A percentile compares a stretch with the other conserved stretches of the same genome.
phyloP scores from a whole-genome alignment of 306 rosid species.

The Rosa persica region DNA sequence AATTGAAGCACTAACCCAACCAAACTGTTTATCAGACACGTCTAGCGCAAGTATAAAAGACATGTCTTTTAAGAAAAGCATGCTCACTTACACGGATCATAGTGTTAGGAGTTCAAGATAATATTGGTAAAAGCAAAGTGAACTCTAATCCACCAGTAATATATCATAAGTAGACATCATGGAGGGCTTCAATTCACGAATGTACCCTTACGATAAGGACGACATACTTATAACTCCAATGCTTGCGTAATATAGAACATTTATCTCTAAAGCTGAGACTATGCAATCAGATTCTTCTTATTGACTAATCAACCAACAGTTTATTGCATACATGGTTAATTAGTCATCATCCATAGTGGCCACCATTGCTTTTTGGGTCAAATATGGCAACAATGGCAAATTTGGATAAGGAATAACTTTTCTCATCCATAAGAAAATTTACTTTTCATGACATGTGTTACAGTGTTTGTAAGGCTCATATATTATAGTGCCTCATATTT shows the following conservation, averaged over 20 bases:
- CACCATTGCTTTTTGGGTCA: neutral
- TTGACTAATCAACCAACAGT: neutral
- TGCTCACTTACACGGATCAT: neutral
- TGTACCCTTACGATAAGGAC: neutral
- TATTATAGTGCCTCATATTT: neutral
- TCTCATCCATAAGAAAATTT: neutral
- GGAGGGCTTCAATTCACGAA: neutral
- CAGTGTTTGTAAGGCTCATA: neutral
- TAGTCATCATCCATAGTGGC: neutral
- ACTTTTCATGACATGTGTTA: neutral
- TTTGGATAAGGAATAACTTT: neutral
- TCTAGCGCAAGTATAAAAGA: neutral
- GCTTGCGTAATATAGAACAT: neutral
- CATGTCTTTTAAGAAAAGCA: slow-evolving; percentile 6
- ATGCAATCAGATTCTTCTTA: neutral
- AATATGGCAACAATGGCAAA: slow-evolving; percentile 2
- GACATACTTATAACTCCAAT: neutral
- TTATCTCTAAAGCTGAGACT: neutral
- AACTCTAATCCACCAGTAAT: neutral
- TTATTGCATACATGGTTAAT: neutral
- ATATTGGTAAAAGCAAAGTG: neutral
- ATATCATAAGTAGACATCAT: neutral
- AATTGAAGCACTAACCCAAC: neutral
- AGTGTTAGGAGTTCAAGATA: neutral
- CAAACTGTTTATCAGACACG: neutral